Evolutionary conservation across 306 rosid genomes (phyloP).

Genomic region (Quercus engelmannii): DNA sequence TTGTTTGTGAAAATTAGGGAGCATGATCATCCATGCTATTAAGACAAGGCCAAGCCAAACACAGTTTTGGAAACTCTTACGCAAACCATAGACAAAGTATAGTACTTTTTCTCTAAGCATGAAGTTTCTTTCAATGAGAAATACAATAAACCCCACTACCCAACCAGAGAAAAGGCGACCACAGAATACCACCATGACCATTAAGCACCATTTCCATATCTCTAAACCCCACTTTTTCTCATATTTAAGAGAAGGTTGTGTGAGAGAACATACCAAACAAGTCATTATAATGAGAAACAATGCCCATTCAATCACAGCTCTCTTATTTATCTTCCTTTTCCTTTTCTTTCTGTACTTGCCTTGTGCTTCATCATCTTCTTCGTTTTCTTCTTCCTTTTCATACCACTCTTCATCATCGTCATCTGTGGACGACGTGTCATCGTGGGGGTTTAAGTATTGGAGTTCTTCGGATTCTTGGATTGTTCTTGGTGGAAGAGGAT

Average conservation of each 20-base stretch:
- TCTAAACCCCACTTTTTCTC: constrained; percentile 26
- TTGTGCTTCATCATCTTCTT: constrained; percentile 1
- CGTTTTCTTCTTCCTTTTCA: constrained; percentile 4
- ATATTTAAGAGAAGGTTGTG: constrained; percentile 12
- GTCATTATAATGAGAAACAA: constrained; percentile 37
- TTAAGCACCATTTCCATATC: constrained; percentile 50
- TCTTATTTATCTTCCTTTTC: constrained; percentile 35
- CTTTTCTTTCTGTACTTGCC: neutral
- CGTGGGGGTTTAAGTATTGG: neutral
- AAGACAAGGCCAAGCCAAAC: constrained; percentile 46
- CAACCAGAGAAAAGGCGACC: constrained; percentile 46
- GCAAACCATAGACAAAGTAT: constrained; percentile 45
- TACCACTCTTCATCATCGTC: constrained; percentile 21
- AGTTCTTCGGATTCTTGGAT: constrained; percentile 20
- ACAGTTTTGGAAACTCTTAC: constrained; percentile 51
- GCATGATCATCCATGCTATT: constrained; percentile 42
- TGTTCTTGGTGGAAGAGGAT: constrained; percentile 21
- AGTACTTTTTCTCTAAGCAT: constrained; percentile 44
- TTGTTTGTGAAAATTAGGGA: constrained; percentile 39
- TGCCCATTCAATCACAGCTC: constrained; percentile 37
- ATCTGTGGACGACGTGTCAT: constrained; percentile 18
- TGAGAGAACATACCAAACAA: constrained; percentile 40
- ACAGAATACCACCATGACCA: constrained; percentile 52
- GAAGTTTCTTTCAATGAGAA: constrained; percentile 46
- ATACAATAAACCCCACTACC: constrained; percentile 37